Conservation (phyloP, 371 early-diverging fungal genomes). For the Gilbertella persicaria region DNA sequence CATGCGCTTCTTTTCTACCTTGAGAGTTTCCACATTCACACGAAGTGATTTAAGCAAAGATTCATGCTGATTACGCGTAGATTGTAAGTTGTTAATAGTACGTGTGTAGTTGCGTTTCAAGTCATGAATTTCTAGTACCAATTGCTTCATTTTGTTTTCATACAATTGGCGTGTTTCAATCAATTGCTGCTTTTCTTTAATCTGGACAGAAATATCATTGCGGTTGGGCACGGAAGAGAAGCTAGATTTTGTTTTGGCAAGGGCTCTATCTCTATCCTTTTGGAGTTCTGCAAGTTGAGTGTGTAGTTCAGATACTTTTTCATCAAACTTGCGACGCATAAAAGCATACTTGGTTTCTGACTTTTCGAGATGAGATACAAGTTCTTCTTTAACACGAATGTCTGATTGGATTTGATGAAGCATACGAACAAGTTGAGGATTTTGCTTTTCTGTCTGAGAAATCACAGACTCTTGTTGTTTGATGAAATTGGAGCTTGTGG, state of each 20-base stretch:
- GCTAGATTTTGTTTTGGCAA: constrained; percentile 45
- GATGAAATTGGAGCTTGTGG: not conserved
- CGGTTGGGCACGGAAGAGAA: constrained; percentile 25
- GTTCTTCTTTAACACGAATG: constrained; percentile 44
- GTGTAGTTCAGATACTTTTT: constrained; percentile 63
- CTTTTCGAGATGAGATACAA: constrained; percentile 56
- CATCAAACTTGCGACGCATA: constrained; percentile 74
- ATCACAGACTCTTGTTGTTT: no score
- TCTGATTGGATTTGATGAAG: constrained; percentile 55
- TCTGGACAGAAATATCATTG: constrained; percentile 25
- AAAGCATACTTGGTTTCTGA: constrained; percentile 57
- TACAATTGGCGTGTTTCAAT: constrained; percentile 55
- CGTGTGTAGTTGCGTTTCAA: constrained; percentile 64
- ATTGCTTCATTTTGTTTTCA: constrained; percentile 71
- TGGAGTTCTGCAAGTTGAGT: constrained; percentile 59
- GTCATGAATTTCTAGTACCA: constrained; percentile 73
- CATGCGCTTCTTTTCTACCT: constrained; percentile 79
- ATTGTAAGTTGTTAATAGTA: constrained; percentile 55
- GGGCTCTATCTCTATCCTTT: constrained; percentile 68
- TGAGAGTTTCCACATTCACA: constrained; percentile 64
- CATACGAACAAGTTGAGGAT: constrained; percentile 50
- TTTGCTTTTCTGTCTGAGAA: constrained; percentile 13
- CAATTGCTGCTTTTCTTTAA: constrained; percentile 46
- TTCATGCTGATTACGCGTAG: constrained; percentile 58
- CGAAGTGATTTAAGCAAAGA: constrained; percentile 53